These are phyloP conservation scores for Smallanthus sonchifolius DNA, from an alignment of 129 eudicot species.

Conservation along the genomic window DNA sequence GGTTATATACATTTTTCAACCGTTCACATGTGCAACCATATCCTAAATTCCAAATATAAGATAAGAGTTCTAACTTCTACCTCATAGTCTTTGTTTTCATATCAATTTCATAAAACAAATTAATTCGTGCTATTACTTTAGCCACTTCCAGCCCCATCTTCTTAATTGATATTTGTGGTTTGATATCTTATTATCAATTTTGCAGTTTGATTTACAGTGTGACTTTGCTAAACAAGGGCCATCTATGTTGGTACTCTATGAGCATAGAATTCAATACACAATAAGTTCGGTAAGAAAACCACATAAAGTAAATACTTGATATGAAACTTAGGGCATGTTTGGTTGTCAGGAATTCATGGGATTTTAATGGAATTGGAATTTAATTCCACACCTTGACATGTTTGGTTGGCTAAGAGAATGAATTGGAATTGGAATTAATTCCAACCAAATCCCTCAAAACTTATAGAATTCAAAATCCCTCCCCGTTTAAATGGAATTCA, in stretches of 20 bases:
- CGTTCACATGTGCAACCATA: not conserved
- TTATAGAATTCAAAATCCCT: too few species aligned
- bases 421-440: too few species aligned
- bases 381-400: too few species aligned
- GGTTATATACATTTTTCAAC: not conserved
- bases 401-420: too few species aligned
- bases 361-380: too few species aligned
- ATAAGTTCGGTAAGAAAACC: not conserved
- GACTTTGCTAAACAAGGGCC: not conserved
- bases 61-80: not conserved
- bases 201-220: not conserved
- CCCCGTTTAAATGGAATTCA: too few species aligned
- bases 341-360: not conserved
- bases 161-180: not conserved
- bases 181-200: not conserved
- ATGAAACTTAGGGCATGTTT: too few species aligned
- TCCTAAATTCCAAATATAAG: not conserved
- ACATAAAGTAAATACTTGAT: not conserved
- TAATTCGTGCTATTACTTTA: not conserved
- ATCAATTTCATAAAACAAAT: not conserved
- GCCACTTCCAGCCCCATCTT: not conserved
- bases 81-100: not conserved
- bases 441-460: too few species aligned
- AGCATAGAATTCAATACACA: not conserved
- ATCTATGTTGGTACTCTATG: not conserved